Evolutionary conservation across 257 asterid species (phyloP), one percentile per base, ranked within the genome.

Genomic region (Rubia yunnanensis): DNA sequence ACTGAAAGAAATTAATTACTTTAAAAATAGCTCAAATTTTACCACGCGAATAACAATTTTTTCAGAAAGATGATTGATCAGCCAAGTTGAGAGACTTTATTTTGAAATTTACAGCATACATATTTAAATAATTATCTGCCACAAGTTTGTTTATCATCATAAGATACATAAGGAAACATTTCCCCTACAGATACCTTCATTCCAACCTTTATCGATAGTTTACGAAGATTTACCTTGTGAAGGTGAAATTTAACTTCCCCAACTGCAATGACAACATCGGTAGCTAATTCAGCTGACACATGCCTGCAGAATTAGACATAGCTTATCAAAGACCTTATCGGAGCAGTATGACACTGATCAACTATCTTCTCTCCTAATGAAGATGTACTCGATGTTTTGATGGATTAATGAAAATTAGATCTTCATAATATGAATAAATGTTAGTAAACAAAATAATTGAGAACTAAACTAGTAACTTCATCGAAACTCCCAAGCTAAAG

Each of bases 161-260:
- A 8, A 18, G 48, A 18, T 57, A 26, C 23, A 15, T 38, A 58
- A 9, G 28, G 28, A 17, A 59, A 32, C 26, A 17, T 39, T 31
- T 30, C 11, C 1, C 14, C 11, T 3, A 46, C 26, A 28, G 18
- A 27, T 17, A 32, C 22, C 46, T 69, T 66, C 54, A 22, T 48
- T 10, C n/a, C n/a, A n/a, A n/a, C n/a, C 10, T 46, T 8, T 23
- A 7, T 31, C 2, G 13, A 31, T 36, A 23, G 2, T 23, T 50
- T 10, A 20, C 27, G 1, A 39, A 74, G 62, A 46, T 63, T 81
- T 82, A 92, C 98, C 96, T 92, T 92, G 75, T 92, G 98, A 72
- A 92, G 98, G 80, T 81, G 81, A 74, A 92, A 92, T 75, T 76
- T 80, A 34, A 87, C 77, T 60, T 81, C 86, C 7, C 88, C 92